phyloP scores from a whole-genome alignment of 495 filamentous ascomycete species.

The Elasticomyces elasticus region DNA sequence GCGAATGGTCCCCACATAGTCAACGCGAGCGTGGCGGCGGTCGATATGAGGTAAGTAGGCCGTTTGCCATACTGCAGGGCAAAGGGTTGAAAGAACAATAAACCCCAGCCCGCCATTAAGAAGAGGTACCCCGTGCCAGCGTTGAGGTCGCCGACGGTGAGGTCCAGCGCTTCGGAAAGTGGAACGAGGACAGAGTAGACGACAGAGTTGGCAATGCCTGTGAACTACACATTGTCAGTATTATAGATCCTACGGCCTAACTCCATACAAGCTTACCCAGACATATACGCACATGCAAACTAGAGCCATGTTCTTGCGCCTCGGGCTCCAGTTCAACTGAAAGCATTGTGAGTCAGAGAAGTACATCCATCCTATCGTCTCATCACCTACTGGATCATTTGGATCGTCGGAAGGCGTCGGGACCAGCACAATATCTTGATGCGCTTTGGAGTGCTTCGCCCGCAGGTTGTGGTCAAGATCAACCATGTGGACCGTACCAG shows the following conservation, averaged over 20 bases:
- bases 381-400: slow-evolving; percentile 3
- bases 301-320: slow-evolving; percentile 7
- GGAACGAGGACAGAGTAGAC: slow-evolving; percentile 17
- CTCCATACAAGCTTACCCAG: slow-evolving; percentile 3
- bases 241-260: too few species aligned
- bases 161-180: slow-evolving; percentile 3
- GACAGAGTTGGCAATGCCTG: slow-evolving; percentile 8
- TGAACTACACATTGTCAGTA: background rate
- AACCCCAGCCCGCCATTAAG: slow-evolving; percentile 7
- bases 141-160: slow-evolving; percentile 10
- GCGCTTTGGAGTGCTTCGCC: slow-evolving; percentile 10
- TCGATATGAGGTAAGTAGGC: slow-evolving; percentile 8
- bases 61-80: slow-evolving; percentile 13
- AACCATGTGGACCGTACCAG: slow-evolving; percentile 15
- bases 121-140: slow-evolving; percentile 14
- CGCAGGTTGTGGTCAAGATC: slow-evolving; percentile 7
- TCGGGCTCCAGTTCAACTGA: slow-evolving; percentile 9
- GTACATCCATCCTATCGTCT: background rate
- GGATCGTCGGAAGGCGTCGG: slow-evolving; percentile 12
- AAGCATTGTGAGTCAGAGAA: background rate
- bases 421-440: slow-evolving; percentile 3
- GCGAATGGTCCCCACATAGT: slow-evolving; percentile 12
- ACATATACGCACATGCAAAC: slow-evolving; percentile 14
- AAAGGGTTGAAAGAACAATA: slow-evolving; percentile 13
- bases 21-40: slow-evolving; percentile 4